A percentile compares a stretch with the other conserved stretches of the same genome.
These are phyloP conservation scores for Plasmodium blacklocki DNA, from an alignment of 169 alveolate species.

Conservation along the genomic window DNA sequence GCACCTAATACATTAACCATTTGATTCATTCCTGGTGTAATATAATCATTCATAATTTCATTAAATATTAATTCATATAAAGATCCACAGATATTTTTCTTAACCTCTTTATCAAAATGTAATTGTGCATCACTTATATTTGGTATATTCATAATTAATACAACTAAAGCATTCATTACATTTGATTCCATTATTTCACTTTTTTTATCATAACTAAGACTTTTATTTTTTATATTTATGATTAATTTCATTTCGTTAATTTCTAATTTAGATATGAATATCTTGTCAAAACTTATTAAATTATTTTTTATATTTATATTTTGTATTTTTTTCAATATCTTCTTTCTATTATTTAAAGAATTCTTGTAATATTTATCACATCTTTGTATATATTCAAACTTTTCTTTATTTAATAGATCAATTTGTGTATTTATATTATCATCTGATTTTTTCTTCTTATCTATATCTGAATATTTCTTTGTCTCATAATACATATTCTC, in stretches of 20 bases:
- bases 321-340: constrained; percentile 45
- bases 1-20: constrained; percentile 87
- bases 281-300: constrained; percentile 64
- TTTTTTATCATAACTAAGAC: constrained; percentile 72
- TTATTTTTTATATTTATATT: constrained; percentile 63
- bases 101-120: constrained; percentile 69
- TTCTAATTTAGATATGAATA: constrained; percentile 69
- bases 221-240: constrained; percentile 67
- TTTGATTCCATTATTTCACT: constrained; percentile 74
- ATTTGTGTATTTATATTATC: background rate
- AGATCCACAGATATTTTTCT: constrained; percentile 69
- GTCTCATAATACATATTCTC: no score
- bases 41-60: constrained; percentile 79
- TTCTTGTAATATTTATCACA: constrained; percentile 56
- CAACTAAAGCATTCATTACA: constrained; percentile 58
- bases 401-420: constrained; percentile 20
- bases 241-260: constrained; percentile 61
- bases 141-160: constrained; percentile 68
- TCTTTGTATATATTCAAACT: constrained; percentile 24
- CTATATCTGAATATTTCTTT: no score
- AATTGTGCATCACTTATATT: constrained; percentile 75
- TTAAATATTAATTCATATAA: constrained; percentile 57
- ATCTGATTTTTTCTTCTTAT: constrained; percentile 6
- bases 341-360: constrained; percentile 31
- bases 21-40: constrained; percentile 83